Evolutionary conservation across 352 stramenopile genomes (phyloP).

Genomic region (Pythium coloratum): DNA sequence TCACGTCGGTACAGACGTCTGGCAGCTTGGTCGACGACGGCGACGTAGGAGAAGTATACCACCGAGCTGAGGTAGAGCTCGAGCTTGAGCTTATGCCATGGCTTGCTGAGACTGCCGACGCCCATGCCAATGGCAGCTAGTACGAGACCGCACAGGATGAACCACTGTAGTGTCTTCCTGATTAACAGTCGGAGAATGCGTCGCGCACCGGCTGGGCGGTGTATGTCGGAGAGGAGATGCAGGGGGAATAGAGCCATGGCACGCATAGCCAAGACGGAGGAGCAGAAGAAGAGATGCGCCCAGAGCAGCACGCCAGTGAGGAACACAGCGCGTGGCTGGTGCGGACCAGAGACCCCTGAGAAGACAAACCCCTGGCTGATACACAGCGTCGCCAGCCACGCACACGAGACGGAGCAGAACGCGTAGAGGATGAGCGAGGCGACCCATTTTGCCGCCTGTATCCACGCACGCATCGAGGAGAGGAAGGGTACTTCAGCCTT

Average conservation of each 20-base stretch:
- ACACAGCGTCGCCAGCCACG: conserved; percentile 2
- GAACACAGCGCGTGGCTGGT: conserved; percentile 7
- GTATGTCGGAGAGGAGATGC: not conserved
- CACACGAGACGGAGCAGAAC: not conserved
- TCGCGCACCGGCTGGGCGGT: not conserved
- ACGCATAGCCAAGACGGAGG: conserved; percentile 1
- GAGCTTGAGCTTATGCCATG: conserved; percentile 6
- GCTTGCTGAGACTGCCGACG: not conserved
- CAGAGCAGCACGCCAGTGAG: conserved; percentile 12
- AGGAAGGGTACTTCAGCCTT: not conserved
- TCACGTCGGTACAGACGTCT: conserved; percentile 13
- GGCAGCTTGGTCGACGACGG: conserved; percentile 6
- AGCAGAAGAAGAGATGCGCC: conserved; percentile 14
- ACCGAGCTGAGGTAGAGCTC: conserved; percentile 16
- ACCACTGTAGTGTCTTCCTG: not conserved
- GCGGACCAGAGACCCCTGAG: not conserved
- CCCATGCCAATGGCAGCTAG: not conserved
- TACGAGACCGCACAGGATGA: not conserved
- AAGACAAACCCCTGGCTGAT: conserved; percentile 24
- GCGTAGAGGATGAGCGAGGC: not conserved
- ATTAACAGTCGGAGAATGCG: conserved; percentile 1
- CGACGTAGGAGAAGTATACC: conserved; percentile 6
- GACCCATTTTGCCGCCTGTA: not conserved
- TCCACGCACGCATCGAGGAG: not conserved
- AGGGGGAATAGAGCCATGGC: conserved; percentile 8